phyloP scores from a whole-genome alignment of 75 land plant species.

The Isoetes taiwanensis region DNA sequence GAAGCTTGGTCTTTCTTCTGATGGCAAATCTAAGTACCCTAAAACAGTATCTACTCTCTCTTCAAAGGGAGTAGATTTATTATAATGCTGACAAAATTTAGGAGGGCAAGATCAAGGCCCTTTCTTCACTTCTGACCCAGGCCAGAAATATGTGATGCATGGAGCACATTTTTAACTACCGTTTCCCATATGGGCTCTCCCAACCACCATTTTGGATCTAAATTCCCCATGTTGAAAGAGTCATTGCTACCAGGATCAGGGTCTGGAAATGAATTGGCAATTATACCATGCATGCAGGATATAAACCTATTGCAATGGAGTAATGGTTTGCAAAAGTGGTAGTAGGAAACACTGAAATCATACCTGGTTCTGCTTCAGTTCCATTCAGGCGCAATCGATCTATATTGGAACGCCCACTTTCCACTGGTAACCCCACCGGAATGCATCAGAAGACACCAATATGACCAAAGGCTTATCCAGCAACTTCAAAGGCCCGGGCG shows the following conservation, averaged over 20 bases:
- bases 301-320: constrained; percentile 90
- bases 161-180: constrained; percentile 49
- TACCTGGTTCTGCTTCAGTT: constrained; percentile 64
- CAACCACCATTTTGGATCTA: constrained; percentile 81
- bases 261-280: constrained; percentile 63
- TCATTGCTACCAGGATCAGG: constrained; percentile 37
- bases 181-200: constrained; percentile 97
- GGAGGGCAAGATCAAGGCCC: constrained; percentile 49
- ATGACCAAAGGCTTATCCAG: constrained; percentile 48
- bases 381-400: constrained; percentile 62
- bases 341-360: constrained; percentile 87
- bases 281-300: constrained; percentile 82
- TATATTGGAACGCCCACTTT: constrained; percentile 48
- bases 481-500: constrained; percentile 34
- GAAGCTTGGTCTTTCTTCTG: constrained; percentile 35
- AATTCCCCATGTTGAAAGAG: constrained; percentile 38
- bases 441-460: constrained; percentile 75
- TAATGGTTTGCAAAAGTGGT: constrained; percentile 93
- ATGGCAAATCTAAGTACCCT: constrained; percentile 47
- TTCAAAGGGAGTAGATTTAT: constrained; percentile 59
- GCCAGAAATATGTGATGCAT: constrained; percentile 90
- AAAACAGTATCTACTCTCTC: constrained; percentile 61
- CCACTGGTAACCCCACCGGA: constrained; percentile 79
- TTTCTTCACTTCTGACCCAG: constrained; percentile 75
- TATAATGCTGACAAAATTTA: constrained; percentile 34